Conservation (phyloP, 2,329 filamentous ascomycete species). For the Nothopassalora personata region DNA sequence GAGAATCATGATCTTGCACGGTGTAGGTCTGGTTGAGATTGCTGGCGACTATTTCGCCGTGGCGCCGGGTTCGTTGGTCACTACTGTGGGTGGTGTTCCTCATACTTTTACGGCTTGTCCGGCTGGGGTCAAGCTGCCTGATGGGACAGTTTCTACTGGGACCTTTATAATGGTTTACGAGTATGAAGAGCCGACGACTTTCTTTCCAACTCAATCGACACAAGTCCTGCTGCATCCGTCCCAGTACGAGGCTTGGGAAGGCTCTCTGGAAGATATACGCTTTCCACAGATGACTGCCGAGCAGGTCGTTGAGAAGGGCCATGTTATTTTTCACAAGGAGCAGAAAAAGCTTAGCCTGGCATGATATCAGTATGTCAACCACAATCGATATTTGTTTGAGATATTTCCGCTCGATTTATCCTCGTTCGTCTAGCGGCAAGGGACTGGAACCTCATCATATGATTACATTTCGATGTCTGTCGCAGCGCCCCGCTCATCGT, state of each 20-base stretch:
- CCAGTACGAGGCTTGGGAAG: conserved; percentile 18
- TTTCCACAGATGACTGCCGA: conserved; percentile 16
- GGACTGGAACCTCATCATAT: not conserved
- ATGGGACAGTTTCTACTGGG: conserved; percentile 18
- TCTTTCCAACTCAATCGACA: conserved; percentile 19
- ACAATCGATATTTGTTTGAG: not conserved
- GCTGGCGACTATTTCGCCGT: conserved; percentile 17
- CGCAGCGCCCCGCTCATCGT: conserved; percentile 1
- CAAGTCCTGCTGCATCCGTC: conserved; percentile 8
- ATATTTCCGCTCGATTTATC: not conserved
- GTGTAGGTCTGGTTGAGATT: conserved; percentile 19
- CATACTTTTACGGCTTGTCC: conserved; percentile 25
- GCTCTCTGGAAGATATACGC: conserved; percentile 17
- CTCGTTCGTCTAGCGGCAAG: not conserved
- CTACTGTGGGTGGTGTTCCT: conserved; percentile 20
- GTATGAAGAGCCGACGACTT: conserved; percentile 21
- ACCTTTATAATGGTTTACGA: conserved; percentile 25
- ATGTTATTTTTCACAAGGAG: conserved; percentile 13
- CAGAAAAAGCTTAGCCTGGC: conserved; percentile 5
- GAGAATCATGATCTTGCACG: conserved; percentile 20
- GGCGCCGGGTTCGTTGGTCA: conserved; percentile 20
- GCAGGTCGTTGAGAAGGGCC: conserved; percentile 15
- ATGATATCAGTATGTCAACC: not conserved
- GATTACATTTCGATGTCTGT: not conserved
- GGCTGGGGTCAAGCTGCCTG: conserved; percentile 18